Percentiles rank a stretch among this genome's conserved stretches.
phyloP scores from a whole-genome alignment of 2,329 filamentous ascomycete genomes.

The Sporothrix globosa region DNA sequence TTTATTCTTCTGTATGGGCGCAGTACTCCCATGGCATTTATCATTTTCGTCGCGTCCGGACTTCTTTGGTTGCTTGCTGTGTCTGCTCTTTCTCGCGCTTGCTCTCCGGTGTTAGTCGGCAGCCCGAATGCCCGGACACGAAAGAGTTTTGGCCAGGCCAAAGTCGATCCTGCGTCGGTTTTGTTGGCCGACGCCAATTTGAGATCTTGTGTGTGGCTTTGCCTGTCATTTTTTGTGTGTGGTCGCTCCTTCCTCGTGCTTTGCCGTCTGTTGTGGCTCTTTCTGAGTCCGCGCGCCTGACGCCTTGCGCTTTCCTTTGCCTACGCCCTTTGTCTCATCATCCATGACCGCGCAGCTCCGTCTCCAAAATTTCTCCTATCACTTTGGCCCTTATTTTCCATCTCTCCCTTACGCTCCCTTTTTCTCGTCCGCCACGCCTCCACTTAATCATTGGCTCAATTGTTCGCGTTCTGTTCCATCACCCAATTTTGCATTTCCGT shows the following conservation, averaged over 20 bases:
- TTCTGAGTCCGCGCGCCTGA: slow-evolving; percentile 31
- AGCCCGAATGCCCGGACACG: slow-evolving; percentile 19
- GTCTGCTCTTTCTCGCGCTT: neutral
- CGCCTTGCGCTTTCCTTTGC: slow-evolving; percentile 7
- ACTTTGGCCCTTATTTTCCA: slow-evolving; percentile 26
- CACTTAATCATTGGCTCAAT: slow-evolving; percentile 35
- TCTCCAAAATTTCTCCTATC: slow-evolving; percentile 26
- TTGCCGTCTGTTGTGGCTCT: slow-evolving; percentile 25
- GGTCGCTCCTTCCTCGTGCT: neutral
- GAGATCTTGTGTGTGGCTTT: slow-evolving; percentile 15
- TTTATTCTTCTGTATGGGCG: neutral
- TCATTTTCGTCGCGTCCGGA: neutral
- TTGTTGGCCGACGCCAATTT: slow-evolving; percentile 32
- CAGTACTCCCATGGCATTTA: neutral
- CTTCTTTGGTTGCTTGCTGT: neutral
- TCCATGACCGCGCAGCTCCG: slow-evolving; percentile 22
- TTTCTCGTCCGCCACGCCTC: slow-evolving; percentile 32
- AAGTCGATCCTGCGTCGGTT: slow-evolving; percentile 9
- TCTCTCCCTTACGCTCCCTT: slow-evolving; percentile 35
- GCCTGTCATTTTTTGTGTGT: neutral
- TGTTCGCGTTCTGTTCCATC: slow-evolving; percentile 32
- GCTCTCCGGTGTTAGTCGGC: neutral
- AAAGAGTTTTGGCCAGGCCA: slow-evolving; percentile 8
- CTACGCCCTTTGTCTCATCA: slow-evolving; percentile 32
- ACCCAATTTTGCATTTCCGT: slow-evolving; percentile 31